Evolutionary conservation across 2,329 filamentous ascomycete genomes (phyloP).

Genomic region (Fusarium incarnatum): DNA sequence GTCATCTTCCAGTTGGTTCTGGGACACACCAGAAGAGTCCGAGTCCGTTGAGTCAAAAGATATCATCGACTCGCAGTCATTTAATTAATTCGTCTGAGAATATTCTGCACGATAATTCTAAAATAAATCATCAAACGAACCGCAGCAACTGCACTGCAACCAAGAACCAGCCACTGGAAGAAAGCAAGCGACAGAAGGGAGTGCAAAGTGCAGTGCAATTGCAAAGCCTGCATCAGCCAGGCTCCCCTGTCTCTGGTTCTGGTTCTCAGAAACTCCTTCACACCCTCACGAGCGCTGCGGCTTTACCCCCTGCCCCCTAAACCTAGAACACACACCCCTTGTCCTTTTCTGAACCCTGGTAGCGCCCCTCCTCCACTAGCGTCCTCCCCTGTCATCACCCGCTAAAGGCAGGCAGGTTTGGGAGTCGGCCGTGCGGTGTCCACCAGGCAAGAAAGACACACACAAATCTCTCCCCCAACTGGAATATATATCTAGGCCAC

Average conservation of each 20-base stretch:
- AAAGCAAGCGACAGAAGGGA: slow-evolving; percentile 14
- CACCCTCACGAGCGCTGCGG: slow-evolving; percentile 25
- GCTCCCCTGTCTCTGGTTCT: slow-evolving; percentile 24
- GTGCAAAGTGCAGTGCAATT: slow-evolving; percentile 40
- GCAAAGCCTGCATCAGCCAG: slow-evolving; percentile 26
- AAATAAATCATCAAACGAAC: slow-evolving; percentile 12
- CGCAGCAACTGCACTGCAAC: slow-evolving; percentile 10
- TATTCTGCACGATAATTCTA: slow-evolving; percentile 1
- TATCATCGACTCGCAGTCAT: not conserved
- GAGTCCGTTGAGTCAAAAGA: not conserved
- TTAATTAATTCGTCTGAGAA: not conserved
- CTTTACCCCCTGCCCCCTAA: slow-evolving; percentile 35
- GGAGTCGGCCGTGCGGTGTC: slow-evolving; percentile 37
- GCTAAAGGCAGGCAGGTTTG: slow-evolving; percentile 40
- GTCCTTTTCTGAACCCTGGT: slow-evolving; percentile 44
- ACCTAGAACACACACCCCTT: slow-evolving; percentile 11
- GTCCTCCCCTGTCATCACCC: slow-evolving; percentile 35
- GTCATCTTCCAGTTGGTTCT: slow-evolving; percentile 27
- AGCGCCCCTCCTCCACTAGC: slow-evolving; percentile 30
- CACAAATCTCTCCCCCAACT: slow-evolving; percentile 38
- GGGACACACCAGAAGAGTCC: slow-evolving; percentile 6
- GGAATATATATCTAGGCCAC: slow-evolving; percentile 51
- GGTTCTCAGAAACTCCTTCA: slow-evolving; percentile 11
- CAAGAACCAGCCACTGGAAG: slow-evolving; percentile 7
- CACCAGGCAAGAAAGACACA: slow-evolving; percentile 33